A percentile compares a stretch with the other conserved stretches of the same genome.
Conservation (phyloP, 805 yeast genomes). For the Starmerella powellii region DNA sequence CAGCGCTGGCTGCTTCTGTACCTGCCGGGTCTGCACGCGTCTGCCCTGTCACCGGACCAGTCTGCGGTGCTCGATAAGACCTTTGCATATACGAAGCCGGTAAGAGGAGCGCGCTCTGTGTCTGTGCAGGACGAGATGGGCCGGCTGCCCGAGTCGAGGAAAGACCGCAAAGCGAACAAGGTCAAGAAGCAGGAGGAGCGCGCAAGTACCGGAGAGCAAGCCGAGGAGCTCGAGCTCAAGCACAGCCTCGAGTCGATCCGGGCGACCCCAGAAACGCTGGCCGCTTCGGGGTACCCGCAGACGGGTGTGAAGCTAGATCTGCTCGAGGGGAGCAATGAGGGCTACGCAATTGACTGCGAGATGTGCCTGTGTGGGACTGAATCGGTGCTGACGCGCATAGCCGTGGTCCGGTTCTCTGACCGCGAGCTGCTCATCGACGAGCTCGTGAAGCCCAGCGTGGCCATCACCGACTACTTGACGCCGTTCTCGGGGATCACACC, state of each 20-base stretch:
- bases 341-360: conserved; percentile 85
- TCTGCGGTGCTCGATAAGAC: background rate
- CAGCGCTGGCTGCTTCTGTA: conserved; percentile 10
- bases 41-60: background rate
- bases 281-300: conserved; percentile 10
- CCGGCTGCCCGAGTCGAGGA: background rate
- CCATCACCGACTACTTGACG: conserved; percentile 71
- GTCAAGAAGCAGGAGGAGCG: background rate
- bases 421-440: conserved; percentile 51
- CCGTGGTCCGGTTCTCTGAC: conserved; percentile 42
- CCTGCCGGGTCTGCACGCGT: conserved; percentile 2
- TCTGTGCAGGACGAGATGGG: background rate
- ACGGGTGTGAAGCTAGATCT: conserved; percentile 9
- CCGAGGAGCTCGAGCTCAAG: too few relatives aligned
- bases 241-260: conserved; percentile 36
- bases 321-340: conserved; percentile 23
- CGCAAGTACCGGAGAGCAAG: too few relatives aligned
- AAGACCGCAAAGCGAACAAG: background rate
- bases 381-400: conserved; percentile 61
- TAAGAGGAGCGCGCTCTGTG: too few relatives aligned
- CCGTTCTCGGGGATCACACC: conserved; percentile 77
- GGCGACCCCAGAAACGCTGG: conserved; percentile 1
- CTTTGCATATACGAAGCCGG: too few relatives aligned
- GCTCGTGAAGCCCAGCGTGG: conserved; percentile 63
- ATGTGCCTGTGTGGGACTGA: conserved; percentile 63